Conservation (phyloP, 345 rosid genomes). For the Turnera subulata region DNA sequence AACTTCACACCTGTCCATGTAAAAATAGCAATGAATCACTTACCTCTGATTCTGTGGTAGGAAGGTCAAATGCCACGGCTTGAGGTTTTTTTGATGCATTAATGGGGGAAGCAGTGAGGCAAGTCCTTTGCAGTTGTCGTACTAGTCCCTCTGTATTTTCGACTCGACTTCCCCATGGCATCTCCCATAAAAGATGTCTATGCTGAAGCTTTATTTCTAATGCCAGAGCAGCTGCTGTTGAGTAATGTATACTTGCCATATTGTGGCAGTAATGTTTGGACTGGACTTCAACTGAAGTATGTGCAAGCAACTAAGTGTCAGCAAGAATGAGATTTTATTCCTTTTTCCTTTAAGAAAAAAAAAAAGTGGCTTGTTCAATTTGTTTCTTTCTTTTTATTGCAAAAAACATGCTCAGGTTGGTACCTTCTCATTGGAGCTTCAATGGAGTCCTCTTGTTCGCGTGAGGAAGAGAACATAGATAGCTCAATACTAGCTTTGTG, state of each 20-base stretch:
- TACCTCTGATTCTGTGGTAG: conserved; percentile 14
- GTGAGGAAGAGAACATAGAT: background rate
- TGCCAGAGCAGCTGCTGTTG: background rate
- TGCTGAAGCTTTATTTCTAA: conserved; percentile 6
- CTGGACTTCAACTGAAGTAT: too few relatives aligned
- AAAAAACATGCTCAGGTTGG: too few relatives aligned
- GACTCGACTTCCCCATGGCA: background rate
- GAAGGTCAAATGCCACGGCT: conserved; percentile 18
- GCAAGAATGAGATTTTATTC: too few relatives aligned
- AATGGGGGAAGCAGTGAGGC: background rate
- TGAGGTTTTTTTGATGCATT: background rate
- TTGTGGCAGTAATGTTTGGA: too few relatives aligned
- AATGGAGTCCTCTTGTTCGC: conserved; percentile 11
- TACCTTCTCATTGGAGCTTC: conserved; percentile 13
- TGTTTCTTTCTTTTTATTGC: too few relatives aligned
- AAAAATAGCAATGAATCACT: too few relatives aligned
- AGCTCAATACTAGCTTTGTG: background rate
- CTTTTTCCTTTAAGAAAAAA: too few relatives aligned
- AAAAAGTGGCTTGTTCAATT: too few relatives aligned
- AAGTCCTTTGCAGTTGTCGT: conserved; percentile 5
- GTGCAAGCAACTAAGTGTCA: too few relatives aligned
- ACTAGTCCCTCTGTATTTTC: background rate
- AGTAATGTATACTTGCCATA: background rate
- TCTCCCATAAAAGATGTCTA: conserved; percentile 3
- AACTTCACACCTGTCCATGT: too few relatives aligned